Evolutionary conservation across 2,329 filamentous ascomycete genomes (phyloP), one percentile per base, ranked within the genome.

Genomic region (Cordyceps cateniannulata): DNA sequence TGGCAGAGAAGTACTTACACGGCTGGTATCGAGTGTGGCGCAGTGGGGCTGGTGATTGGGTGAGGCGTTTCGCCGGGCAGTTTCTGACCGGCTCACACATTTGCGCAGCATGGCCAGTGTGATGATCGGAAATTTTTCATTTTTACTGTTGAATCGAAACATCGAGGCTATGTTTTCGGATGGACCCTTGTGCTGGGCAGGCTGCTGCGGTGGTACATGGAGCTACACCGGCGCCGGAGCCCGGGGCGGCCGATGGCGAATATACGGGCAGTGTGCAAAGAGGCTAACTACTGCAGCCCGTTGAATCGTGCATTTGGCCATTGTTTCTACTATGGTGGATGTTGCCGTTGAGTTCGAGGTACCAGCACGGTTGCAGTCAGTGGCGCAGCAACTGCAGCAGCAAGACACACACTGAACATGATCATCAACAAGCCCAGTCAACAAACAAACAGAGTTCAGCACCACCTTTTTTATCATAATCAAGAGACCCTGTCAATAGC

Each of bases 31-130:
- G 35, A 51, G 56, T 44, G 56, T 59, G 56, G 47, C 56, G 47
- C 56, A 59, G 56, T 51, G 56, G 56, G 56, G 47, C 54, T 48
- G 54, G 54, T 38, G 29, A 40, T 10, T 50, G 47, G 44, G 45
- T 35, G 24, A 25, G 54, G 45, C 45, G 24, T 44, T 44, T 40
- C 35, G 35, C 32, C 9, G 35, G 44, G 44, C 45, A 44, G 10
- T 47, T 35, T 27, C 27, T 35, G 14, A 16, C 4, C 32, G n/a
- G n/a, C 29, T 50, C 12, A 40, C 4, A 12, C 29, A 24, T 44
- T 32, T 35, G 29, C 56, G n/a, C n/a, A n/a, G n/a, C n/a, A n/a
- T n/a, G n/a, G n/a, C n/a, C n/a, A n/a, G n/a, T n/a, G 42, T 40
- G n/a, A 3, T 32, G 10, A 18, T 40, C 24, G 25, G 29, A 6